Conservation (phyloP, 75 land plant species). For the Larix kaempferi region DNA sequence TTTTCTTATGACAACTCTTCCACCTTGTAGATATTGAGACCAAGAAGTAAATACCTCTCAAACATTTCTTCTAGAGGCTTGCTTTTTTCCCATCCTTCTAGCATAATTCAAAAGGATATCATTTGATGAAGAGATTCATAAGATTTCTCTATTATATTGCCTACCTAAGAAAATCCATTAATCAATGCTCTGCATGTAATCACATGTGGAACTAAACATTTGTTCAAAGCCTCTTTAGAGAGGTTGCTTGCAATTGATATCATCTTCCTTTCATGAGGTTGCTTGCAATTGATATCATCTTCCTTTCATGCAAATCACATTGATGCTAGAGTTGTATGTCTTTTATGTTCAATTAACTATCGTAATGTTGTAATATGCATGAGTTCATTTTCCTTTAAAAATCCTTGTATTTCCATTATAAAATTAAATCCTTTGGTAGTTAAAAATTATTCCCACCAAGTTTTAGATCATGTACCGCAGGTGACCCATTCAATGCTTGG, state of each 20-base stretch:
- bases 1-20: no score
- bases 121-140: constrained; percentile 20
- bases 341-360: neutral
- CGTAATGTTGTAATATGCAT: neutral
- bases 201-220: constrained; percentile 12
- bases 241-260: constrained; percentile 35
- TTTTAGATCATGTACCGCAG: constrained; percentile 24
- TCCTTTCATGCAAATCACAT: constrained; percentile 17
- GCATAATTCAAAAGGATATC: constrained; percentile 21
- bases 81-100: constrained; percentile 67
- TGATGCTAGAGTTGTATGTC: constrained; percentile 27
- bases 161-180: constrained; percentile 6
- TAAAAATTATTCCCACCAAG: neutral
- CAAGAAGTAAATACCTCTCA: constrained; percentile 22
- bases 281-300: constrained; percentile 19
- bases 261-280: constrained; percentile 28
- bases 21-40: no score
- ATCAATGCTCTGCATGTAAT: constrained; percentile 15
- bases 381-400: no score
- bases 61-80: constrained; percentile 57
- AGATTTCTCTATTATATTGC: constrained; percentile 21
- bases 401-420: neutral
- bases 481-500: constrained; percentile 92
- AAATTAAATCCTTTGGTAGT: neutral
- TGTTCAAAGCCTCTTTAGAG: constrained; percentile 22